Percentiles rank a stretch among this genome's conserved stretches.
Conservation (phyloP, 306 rosid species). For the Quercus mongolica region DNA sequence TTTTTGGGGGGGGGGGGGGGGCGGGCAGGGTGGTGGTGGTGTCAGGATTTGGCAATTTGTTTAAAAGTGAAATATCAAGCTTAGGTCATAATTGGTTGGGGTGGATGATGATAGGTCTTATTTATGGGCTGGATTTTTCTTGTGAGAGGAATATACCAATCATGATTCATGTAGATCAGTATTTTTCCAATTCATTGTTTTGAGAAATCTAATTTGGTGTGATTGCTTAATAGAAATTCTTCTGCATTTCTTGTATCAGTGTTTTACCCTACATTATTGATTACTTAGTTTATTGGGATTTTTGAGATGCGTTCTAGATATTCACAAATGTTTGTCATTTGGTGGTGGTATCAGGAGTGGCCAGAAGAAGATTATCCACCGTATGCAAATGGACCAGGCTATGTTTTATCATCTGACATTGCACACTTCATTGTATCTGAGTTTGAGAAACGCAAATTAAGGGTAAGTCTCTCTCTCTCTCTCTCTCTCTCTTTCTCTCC, state of each 20-base stretch:
- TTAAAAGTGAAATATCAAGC: too few relatives aligned
- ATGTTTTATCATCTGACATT: slow-evolving; percentile 70
- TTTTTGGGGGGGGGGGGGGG: background rate
- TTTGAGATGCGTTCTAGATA: background rate
- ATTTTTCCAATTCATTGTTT: background rate
- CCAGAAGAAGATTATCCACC: slow-evolving; percentile 85
- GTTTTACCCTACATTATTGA: background rate
- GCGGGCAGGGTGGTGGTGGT: too few relatives aligned
- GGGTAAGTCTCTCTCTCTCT: slow-evolving; percentile 40
- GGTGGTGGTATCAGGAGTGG: slow-evolving; percentile 73
- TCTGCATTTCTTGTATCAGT: background rate
- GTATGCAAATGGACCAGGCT: slow-evolving; percentile 93
- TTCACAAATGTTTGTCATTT: background rate
- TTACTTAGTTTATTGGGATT: background rate
- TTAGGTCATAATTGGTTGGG: background rate
- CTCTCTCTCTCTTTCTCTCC: background rate
- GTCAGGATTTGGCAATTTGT: background rate
- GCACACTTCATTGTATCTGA: slow-evolving; percentile 54
- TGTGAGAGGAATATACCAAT: background rate
- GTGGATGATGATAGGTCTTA: background rate
- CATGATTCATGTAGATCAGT: background rate
- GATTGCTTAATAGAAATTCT: background rate
- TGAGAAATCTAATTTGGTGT: background rate
- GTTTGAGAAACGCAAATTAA: slow-evolving; percentile 59
- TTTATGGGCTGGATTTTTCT: background rate